Conservation (phyloP, 73 alveolate species). For the Paramecium bursaria region DNA sequence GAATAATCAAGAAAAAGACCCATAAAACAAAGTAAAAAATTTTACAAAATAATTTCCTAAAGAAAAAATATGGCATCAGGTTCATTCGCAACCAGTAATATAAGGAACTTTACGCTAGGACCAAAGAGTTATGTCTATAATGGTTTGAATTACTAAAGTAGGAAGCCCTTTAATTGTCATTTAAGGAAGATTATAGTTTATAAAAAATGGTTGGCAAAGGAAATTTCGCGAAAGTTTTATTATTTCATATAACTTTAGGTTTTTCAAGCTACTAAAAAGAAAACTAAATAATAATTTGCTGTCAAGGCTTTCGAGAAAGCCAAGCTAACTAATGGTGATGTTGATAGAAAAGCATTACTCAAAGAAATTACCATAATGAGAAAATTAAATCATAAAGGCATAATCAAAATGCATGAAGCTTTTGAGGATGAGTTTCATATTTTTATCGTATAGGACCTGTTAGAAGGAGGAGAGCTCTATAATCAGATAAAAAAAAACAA, state of each 20-base stretch:
- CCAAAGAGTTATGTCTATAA: background rate
- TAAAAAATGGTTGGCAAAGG: slow-evolving; percentile 33
- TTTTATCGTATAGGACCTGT: slow-evolving; percentile 73
- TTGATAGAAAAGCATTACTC: slow-evolving; percentile 37
- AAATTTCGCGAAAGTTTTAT: slow-evolving; percentile 8
- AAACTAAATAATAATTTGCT: slow-evolving; percentile 59
- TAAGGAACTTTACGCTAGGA: slow-evolving; percentile 20
- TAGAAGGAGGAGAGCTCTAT: slow-evolving; percentile 75
- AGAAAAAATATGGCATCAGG: slow-evolving; percentile 46
- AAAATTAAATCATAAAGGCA: slow-evolving; percentile 45
- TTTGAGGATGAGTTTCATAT: slow-evolving; percentile 73
- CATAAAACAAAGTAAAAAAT: too few species aligned
- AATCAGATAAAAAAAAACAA: slow-evolving; percentile 62
- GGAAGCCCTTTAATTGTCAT: background rate
- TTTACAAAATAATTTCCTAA: too few species aligned
- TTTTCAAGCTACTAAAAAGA: slow-evolving; percentile 34
- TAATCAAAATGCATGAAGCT: slow-evolving; percentile 60
- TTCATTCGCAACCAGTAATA: background rate
- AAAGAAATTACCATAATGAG: slow-evolving; percentile 66
- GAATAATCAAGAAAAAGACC: too few species aligned
- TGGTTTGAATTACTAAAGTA: background rate
- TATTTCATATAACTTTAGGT: slow-evolving; percentile 12
- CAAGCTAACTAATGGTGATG: slow-evolving; percentile 22
- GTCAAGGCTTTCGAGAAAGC: slow-evolving; percentile 57
- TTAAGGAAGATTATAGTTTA: background rate